phyloP scores from a whole-genome alignment of 2,329 filamentous ascomycete genomes.

The Diplodia seriata region DNA sequence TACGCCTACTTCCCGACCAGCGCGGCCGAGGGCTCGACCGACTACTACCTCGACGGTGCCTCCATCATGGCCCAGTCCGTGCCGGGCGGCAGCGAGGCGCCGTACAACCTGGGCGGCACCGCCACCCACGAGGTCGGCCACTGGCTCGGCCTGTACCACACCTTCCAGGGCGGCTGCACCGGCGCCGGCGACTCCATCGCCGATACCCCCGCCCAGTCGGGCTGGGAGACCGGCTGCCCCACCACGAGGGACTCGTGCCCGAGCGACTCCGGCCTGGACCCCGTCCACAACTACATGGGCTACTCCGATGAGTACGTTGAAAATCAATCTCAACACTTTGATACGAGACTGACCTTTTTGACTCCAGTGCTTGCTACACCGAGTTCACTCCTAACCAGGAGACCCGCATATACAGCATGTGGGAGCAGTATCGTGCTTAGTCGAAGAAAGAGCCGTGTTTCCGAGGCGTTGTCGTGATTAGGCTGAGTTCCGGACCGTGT shows the following conservation, averaged over 20 bases:
- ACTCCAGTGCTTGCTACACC: slow-evolving; percentile 59
- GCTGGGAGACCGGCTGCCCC: slow-evolving; percentile 62
- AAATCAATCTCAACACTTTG: slow-evolving; percentile 27
- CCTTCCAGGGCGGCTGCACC: slow-evolving; percentile 56
- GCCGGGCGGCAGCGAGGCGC: slow-evolving; percentile 45
- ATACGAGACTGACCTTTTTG: neutral
- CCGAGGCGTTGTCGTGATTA: too few species aligned
- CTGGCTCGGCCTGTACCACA: slow-evolving; percentile 57
- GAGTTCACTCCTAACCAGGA: slow-evolving; percentile 60
- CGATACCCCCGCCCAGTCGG: slow-evolving; percentile 52
- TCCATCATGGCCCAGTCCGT: slow-evolving; percentile 58
- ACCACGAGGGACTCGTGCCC: slow-evolving; percentile 55
- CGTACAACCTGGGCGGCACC: slow-evolving; percentile 57
- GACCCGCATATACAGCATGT: slow-evolving; percentile 60
- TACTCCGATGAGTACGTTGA: slow-evolving; percentile 38
- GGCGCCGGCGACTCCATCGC: slow-evolving; percentile 54
- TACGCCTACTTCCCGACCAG: slow-evolving; percentile 45
- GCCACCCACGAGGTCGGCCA: slow-evolving; percentile 51
- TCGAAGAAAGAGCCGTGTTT: too few species aligned
- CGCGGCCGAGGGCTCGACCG: neutral
- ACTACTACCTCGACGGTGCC: slow-evolving; percentile 48
- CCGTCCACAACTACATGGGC: slow-evolving; percentile 47
- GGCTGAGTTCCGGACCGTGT: too few species aligned
- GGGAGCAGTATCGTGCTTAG: slow-evolving; percentile 48
- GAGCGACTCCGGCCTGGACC: slow-evolving; percentile 42